Evolutionary conservation across 106 monocot species (phyloP).

Genomic region (Platanthera guangdongensis): DNA sequence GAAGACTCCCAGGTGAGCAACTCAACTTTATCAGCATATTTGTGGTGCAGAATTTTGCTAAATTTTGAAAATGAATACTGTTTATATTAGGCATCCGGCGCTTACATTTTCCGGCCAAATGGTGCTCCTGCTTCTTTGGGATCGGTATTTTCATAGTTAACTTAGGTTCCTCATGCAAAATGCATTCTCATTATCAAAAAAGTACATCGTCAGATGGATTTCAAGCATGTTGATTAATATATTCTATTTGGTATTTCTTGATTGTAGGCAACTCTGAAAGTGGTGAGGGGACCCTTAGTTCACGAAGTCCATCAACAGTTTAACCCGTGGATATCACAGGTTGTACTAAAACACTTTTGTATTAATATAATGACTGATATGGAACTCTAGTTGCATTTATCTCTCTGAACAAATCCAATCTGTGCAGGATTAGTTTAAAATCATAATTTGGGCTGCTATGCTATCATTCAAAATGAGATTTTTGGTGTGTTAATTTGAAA

Average conservation of each 20-base stretch:
- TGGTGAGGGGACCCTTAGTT: conserved; percentile 40
- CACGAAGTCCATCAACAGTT: conserved; percentile 61
- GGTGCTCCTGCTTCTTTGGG: conserved; percentile 33
- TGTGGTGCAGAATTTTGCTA: neutral
- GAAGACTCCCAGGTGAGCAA: conserved; percentile 41
- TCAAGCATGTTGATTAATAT: neutral
- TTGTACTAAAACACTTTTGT: neutral
- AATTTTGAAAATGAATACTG: neutral
- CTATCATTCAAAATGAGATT: neutral
- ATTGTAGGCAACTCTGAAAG: conserved; percentile 31
- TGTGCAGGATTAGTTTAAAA: neutral
- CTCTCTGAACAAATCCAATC: neutral
- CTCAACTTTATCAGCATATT: neutral
- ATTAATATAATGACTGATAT: neutral
- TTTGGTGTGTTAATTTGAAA: neutral
- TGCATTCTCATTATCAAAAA: neutral
- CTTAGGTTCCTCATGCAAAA: neutral
- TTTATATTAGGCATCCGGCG: conserved; percentile 58
- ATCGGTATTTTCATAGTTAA: conserved; percentile 32
- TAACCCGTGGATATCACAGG: conserved; percentile 51
- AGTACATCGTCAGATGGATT: neutral
- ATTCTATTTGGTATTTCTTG: neutral
- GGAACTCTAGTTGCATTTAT: neutral
- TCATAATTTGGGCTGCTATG: neutral
- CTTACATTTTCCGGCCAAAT: conserved; percentile 80